Percentiles rank a stretch among this genome's conserved stretches.
phyloP scores from a whole-genome alignment of 352 stramenopile species.

The Phytophthora podocarpi region DNA sequence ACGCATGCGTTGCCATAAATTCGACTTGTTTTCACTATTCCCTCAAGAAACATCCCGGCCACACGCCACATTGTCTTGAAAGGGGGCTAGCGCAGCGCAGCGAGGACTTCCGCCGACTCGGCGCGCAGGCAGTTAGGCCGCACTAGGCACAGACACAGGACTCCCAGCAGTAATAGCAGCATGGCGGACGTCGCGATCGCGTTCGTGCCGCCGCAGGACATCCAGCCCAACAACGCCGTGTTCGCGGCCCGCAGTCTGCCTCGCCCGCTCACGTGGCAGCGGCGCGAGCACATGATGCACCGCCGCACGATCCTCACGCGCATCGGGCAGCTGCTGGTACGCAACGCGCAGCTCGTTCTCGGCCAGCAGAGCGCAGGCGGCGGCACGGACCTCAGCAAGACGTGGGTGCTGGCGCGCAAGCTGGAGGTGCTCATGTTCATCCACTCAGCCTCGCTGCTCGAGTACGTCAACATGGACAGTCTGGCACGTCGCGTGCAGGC shows the following conservation, averaged over 20 bases:
- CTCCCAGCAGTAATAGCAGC: too few species aligned
- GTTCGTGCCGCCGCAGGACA: constrained; percentile 59
- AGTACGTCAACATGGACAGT: constrained; percentile 84
- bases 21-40: constrained; percentile 19
- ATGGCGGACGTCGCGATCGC: constrained; percentile 28
- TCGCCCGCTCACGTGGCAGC: constrained; percentile 85
- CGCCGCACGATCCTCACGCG: constrained; percentile 69
- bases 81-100: neutral
- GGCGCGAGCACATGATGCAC: constrained; percentile 69
- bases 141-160: neutral
- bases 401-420: constrained; percentile 79
- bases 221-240: constrained; percentile 79
- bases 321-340: constrained; percentile 66
- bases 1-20: too few species aligned
- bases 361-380: constrained; percentile 17
- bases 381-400: constrained; percentile 44
- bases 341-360: constrained; percentile 57
- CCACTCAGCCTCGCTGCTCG: constrained; percentile 79
- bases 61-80: constrained; percentile 17
- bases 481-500: constrained; percentile 79
- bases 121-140: constrained; percentile 11
- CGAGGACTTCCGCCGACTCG: constrained; percentile 11
- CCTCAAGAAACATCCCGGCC: too few species aligned
- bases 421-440: constrained; percentile 86
- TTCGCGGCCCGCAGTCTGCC: constrained; percentile 71